Percentiles rank a stretch among this genome's conserved stretches.
Conservation (phyloP, 148 eudicot species). For the Chenopodium album region DNA sequence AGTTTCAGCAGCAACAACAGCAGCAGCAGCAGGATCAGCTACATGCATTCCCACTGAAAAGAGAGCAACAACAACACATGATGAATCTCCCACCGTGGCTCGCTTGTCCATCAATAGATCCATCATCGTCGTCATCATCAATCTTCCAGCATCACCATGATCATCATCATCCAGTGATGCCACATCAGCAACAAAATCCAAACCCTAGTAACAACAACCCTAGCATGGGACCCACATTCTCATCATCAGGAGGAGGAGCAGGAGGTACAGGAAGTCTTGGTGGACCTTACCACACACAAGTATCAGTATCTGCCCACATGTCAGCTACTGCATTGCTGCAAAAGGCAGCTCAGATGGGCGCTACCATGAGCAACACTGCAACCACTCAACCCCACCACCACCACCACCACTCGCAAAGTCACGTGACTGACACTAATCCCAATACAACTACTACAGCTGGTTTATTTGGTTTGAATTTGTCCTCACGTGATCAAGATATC, state of each 20-base stretch:
- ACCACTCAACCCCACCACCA: conserved; percentile 14
- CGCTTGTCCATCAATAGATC: conserved; percentile 36
- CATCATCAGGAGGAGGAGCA: conserved; percentile 12
- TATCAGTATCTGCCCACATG: conserved; percentile 41
- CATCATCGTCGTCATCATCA: conserved; percentile 26
- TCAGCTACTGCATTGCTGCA: conserved; percentile 94
- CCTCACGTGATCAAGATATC: conserved; percentile 53
- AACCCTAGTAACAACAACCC: conserved; percentile 50
- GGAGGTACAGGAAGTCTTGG: conserved; percentile 2
- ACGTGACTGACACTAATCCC: conserved; percentile 49
- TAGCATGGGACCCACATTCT: conserved; percentile 38
- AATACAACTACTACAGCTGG: conserved; percentile 39
- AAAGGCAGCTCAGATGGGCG: conserved; percentile 88
- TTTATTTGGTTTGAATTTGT: conserved; percentile 54
- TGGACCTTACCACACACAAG: conserved; percentile 33
- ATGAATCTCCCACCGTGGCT: conserved; percentile 64
- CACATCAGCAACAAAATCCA: conserved; percentile 22
- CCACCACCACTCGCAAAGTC: conserved; percentile 35
- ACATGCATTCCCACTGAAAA: conserved; percentile 46
- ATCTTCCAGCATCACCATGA: conserved; percentile 16
- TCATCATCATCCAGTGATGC: conserved; percentile 15
- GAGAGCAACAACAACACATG: conserved; percentile 45
- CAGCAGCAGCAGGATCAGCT: conserved; percentile 27
- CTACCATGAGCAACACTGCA: conserved; percentile 47
- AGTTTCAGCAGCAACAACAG: conserved; percentile 28